A percentile compares a stretch with the other conserved stretches of the same genome.
Evolutionary conservation across 2,329 filamentous ascomycete genomes (phyloP).

Genomic region (Lasiodiplodia gonubiensis): DNA sequence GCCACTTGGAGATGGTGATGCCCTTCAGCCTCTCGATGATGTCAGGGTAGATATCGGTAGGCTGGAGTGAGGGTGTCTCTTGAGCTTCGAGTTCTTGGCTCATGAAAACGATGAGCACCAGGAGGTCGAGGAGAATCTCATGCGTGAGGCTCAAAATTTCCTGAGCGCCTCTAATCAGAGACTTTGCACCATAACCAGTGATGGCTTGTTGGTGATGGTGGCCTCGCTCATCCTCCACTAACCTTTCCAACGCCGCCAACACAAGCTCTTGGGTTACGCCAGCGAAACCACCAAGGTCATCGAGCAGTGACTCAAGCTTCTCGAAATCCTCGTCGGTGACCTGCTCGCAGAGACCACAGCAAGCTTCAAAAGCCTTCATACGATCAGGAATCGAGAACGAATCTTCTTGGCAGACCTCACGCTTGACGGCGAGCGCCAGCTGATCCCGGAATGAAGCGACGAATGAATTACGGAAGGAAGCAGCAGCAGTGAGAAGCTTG

Average conservation of each 20-base stretch:
- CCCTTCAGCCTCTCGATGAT: slow-evolving; percentile 57
- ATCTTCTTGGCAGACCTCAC: slow-evolving; percentile 76
- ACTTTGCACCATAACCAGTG: slow-evolving; percentile 76
- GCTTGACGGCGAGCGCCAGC: slow-evolving; percentile 69
- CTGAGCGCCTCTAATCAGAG: slow-evolving; percentile 77
- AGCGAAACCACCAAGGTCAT: slow-evolving; percentile 65
- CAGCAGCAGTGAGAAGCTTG: slow-evolving; percentile 70
- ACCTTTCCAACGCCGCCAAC: slow-evolving; percentile 55
- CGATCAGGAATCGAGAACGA: slow-evolving; percentile 65
- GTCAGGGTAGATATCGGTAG: slow-evolving; percentile 65
- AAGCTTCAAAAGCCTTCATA: slow-evolving; percentile 78
- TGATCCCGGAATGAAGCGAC: slow-evolving; percentile 71
- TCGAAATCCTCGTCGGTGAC: slow-evolving; percentile 82
- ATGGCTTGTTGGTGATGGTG: slow-evolving; percentile 56
- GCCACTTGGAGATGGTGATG: slow-evolving; percentile 43
- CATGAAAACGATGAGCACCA: slow-evolving; percentile 85
- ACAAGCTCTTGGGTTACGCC: slow-evolving; percentile 58
- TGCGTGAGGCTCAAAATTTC: slow-evolving; percentile 77
- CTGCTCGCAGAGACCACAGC: slow-evolving; percentile 76
- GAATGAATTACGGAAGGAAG: slow-evolving; percentile 72
- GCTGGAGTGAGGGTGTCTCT: slow-evolving; percentile 71
- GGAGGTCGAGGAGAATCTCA: slow-evolving; percentile 78
- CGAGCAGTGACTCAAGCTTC: slow-evolving; percentile 71
- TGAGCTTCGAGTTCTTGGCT: slow-evolving; percentile 79
- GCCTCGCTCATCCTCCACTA: slow-evolving; percentile 49